Percentiles rank a stretch among this genome's conserved stretches.
Evolutionary conservation across 148 eudicot species (phyloP).

Genomic region (Amaranthus palmeri): DNA sequence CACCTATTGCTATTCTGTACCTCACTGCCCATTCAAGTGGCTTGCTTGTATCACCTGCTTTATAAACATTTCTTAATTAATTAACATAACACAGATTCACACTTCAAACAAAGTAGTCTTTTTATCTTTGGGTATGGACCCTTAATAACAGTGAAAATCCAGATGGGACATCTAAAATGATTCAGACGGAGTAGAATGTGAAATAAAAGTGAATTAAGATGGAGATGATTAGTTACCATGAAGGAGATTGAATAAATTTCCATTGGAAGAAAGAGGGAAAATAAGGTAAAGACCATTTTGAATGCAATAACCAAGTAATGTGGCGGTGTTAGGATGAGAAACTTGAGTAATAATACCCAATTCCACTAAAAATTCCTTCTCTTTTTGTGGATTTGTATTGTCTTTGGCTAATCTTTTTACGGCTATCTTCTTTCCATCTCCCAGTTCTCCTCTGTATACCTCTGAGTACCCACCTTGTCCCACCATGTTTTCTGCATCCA

Average conservation of each 20-base stretch:
- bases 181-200: no score
- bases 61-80: neutral
- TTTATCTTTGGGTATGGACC: no score
- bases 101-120: no score
- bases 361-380: slow-evolving; percentile 75
- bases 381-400: slow-evolving; percentile 51
- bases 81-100: no score
- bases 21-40: slow-evolving; percentile 55
- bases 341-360: slow-evolving; percentile 78
- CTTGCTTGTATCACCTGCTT: slow-evolving; percentile 23
- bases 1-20: slow-evolving; percentile 53
- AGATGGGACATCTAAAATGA: no score
- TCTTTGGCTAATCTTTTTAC: slow-evolving; percentile 65
- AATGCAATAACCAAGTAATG: slow-evolving; percentile 61
- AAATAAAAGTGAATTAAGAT: no score
- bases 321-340: slow-evolving; percentile 77
- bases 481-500: slow-evolving; percentile 61
- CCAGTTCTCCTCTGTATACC: slow-evolving; percentile 69
- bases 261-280: slow-evolving; percentile 67
- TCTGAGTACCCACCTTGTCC: slow-evolving; percentile 94
- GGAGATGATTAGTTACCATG: slow-evolving; percentile 48
- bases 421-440: slow-evolving; percentile 53
- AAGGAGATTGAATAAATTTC: slow-evolving; percentile 62
- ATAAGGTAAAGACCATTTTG: slow-evolving; percentile 77
- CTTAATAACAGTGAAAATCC: no score